phyloP scores from a whole-genome alignment of 805 yeast species.

The Kurtzmaniella fragi region DNA sequence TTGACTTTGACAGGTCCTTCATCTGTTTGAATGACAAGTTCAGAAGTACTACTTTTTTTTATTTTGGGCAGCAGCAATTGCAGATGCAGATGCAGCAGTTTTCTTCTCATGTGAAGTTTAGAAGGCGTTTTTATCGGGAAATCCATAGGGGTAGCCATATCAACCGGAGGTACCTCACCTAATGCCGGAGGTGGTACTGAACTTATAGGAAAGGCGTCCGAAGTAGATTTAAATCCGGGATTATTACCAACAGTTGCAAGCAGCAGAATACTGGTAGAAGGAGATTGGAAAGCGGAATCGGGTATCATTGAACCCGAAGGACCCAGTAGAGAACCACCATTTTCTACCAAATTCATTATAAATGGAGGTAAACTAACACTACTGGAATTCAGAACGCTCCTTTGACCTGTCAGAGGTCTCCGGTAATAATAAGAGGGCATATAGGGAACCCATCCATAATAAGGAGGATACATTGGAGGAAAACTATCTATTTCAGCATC shows the following conservation, averaged over 20 bases:
- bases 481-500: conserved; percentile 1
- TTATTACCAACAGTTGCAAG: not conserved
- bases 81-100: not conserved
- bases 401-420: not conserved
- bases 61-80: not conserved
- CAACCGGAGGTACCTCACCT: not conserved
- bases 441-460: not conserved
- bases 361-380: conserved; percentile 17
- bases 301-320: not conserved
- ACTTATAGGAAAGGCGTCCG: not conserved
- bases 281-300: conserved; percentile 2
- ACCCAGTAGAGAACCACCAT: conserved; percentile 4
- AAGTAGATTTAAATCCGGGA: not conserved
- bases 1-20: conserved; percentile 32
- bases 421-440: not conserved
- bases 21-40: conserved; percentile 17
- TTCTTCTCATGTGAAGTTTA: not conserved
- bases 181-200: not conserved
- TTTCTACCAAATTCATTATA: conserved; percentile 19
- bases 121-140: not conserved
- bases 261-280: not conserved
- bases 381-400: not conserved
- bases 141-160: not conserved
- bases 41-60: not conserved
- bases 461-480: not conserved